These are phyloP conservation scores for Deinandra increscens DNA, from an alignment of 129 eudicot genomes.

Conservation along the genomic window DNA sequence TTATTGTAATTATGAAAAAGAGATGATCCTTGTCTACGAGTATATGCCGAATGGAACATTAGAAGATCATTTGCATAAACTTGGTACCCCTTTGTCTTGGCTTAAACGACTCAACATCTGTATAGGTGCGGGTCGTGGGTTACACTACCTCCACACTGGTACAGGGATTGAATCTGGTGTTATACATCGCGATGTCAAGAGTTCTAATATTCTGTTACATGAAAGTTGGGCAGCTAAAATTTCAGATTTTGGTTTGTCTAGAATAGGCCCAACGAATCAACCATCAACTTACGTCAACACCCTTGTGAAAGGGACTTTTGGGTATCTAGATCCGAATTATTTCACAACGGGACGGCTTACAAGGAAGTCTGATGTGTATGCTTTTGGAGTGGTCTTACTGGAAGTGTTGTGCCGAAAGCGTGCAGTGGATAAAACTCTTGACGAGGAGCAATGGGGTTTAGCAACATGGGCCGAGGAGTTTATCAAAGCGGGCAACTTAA, in stretches of 20 bases:
- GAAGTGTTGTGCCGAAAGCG: background rate
- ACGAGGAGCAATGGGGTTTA: too few relatives aligned
- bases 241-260: background rate
- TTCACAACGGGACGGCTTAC: background rate
- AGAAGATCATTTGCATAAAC: background rate
- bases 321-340: background rate
- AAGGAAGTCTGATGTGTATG: background rate
- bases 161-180: too few relatives aligned
- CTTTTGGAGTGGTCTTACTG: background rate
- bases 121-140: background rate
- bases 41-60: too few relatives aligned
- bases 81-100: background rate
- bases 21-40: too few relatives aligned
- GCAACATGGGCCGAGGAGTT: background rate
- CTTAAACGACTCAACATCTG: background rate
- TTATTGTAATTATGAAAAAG: too few relatives aligned
- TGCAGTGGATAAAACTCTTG: background rate
- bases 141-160: too few relatives aligned
- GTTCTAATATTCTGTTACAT: too few relatives aligned
- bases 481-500: background rate
- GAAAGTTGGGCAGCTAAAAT: too few relatives aligned
- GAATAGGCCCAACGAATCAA: background rate
- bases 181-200: too few relatives aligned
- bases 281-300: background rate
- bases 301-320: slow-evolving; percentile 3